These are phyloP conservation scores for Neofusicoccum sp. DNA, from an alignment of 2,329 filamentous ascomycete genomes.

Conservation along the genomic window DNA sequence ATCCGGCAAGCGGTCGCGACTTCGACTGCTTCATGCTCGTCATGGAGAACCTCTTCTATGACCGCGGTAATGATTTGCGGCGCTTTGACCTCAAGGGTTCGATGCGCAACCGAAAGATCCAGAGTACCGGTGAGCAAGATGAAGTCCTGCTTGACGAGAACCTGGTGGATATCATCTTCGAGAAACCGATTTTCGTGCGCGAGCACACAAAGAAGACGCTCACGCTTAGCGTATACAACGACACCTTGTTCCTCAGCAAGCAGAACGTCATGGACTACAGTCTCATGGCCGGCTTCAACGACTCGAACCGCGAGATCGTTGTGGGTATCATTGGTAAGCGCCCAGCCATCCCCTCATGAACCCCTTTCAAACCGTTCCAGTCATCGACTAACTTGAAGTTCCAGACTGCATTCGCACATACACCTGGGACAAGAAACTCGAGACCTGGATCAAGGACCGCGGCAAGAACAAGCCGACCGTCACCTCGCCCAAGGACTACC, in stretches of 20 bases:
- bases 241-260: slow-evolving; percentile 88
- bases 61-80: slow-evolving; percentile 74
- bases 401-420: slow-evolving; percentile 92
- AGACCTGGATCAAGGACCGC: slow-evolving; percentile 98
- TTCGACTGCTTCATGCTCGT: slow-evolving; percentile 92
- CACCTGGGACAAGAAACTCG: slow-evolving; percentile 99
- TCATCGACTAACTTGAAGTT: neutral
- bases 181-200: slow-evolving; percentile 89
- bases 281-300: slow-evolving; percentile 96
- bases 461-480: slow-evolving; percentile 88
- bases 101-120: slow-evolving; percentile 97
- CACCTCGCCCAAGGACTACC: slow-evolving; percentile 96
- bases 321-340: slow-evolving; percentile 79
- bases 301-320: slow-evolving; percentile 82
- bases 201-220: slow-evolving; percentile 96
- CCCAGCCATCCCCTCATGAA: neutral
- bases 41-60: slow-evolving; percentile 98
- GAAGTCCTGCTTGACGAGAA: slow-evolving; percentile 97
- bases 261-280: slow-evolving; percentile 99
- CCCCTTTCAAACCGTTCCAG: neutral
- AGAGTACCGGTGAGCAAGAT: slow-evolving; percentile 91
- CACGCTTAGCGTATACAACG: slow-evolving; percentile 91
- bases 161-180: slow-evolving; percentile 98
- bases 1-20: slow-evolving; percentile 84
- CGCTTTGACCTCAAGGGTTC: slow-evolving; percentile 89